Evolutionary conservation across 2,329 filamentous ascomycete genomes (phyloP), one percentile per base, ranked within the genome.

Genomic region (Colletotrichum tofieldiae): DNA sequence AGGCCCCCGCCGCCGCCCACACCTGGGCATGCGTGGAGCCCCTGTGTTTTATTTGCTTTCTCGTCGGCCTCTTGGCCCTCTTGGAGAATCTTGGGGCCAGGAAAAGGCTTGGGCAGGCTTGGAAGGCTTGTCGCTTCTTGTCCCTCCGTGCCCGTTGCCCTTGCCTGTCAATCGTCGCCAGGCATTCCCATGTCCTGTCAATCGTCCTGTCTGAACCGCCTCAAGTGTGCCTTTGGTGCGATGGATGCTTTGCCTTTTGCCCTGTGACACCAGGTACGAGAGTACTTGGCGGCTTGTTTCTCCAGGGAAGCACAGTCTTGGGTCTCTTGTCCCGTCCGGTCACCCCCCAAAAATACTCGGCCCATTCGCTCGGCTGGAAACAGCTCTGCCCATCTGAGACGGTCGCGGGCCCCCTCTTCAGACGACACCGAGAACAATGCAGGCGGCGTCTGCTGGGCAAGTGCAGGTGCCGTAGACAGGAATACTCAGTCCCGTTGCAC

Each of bases 361-460:
- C 37, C 64, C 54, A 35, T 54, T 52, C 43, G 49, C 65, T 65
- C 58, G 59, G 70, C 66, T 69, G 65, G 69, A 64, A 72, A 72
- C 65, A 65, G 59, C 52, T 47, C 54, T 63, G 32, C 59, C 43
- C 70, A 65, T 72, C 65, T 65, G 65, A 72, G 70, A 72, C 70
- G 54, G 70, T 69, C 70, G 65, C 65, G 68, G 70, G 65, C 59
- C 29, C 64, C 45, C 41, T 23, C 32, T 64, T 72, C 70, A 43
- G 70, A 72, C 70, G 70, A 65, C 60, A 64, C 70, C 29, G 49
- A 51, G 54, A 18, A 41, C 23, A 11, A 20, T 29, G 29, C 29
- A 9, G 12, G 29, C 51, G 35, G 29, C 51, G 35, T n/a, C 51
- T 35, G 51, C 29, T 29, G 20, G 51, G 9, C 26, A 35, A n/a